Conservation (phyloP, 2,329 filamentous ascomycete species). For the Colletotrichum cuscutae region DNA sequence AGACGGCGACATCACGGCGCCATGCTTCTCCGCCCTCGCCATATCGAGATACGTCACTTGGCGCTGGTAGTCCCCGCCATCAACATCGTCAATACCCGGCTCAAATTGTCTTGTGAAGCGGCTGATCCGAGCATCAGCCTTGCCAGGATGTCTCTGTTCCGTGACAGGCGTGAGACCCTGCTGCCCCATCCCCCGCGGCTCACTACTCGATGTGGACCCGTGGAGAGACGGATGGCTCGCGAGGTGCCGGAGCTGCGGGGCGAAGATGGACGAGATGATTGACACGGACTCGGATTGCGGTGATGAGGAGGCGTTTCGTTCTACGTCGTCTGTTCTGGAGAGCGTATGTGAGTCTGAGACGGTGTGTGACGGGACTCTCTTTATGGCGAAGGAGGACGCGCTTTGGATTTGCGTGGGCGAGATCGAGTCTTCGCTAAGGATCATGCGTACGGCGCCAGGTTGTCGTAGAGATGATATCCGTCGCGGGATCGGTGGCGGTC, state of each 20-base stretch:
- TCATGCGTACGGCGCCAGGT: not conserved
- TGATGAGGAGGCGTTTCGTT: not conserved
- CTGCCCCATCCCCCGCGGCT: not conserved
- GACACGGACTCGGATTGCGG: constrained; percentile 23
- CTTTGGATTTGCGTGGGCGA: not conserved
- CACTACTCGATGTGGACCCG: not conserved
- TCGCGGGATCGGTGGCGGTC: not conserved
- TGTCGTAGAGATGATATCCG: constrained; percentile 2
- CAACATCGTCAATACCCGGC: constrained; percentile 21
- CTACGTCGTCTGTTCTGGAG: not conserved
- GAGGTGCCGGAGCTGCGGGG: constrained; percentile 21
- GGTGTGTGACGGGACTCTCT: not conserved
- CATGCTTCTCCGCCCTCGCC: not conserved
- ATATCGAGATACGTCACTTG: not conserved
- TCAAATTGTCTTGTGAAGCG: constrained; percentile 29
- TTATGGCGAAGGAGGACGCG: not conserved
- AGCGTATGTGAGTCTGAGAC: not conserved
- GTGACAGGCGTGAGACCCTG: constrained; percentile 4
- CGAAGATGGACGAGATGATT: constrained; percentile 31
- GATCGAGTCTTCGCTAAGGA: not conserved
- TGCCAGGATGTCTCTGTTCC: constrained; percentile 30
- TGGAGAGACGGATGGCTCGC: constrained; percentile 22
- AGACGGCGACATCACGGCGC: not conserved
- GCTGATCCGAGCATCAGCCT: constrained; percentile 28
- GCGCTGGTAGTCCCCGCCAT: constrained; percentile 6